phyloP scores from a whole-genome alignment of 768 basidiomycete species.

The Crucibulum laeve region DNA sequence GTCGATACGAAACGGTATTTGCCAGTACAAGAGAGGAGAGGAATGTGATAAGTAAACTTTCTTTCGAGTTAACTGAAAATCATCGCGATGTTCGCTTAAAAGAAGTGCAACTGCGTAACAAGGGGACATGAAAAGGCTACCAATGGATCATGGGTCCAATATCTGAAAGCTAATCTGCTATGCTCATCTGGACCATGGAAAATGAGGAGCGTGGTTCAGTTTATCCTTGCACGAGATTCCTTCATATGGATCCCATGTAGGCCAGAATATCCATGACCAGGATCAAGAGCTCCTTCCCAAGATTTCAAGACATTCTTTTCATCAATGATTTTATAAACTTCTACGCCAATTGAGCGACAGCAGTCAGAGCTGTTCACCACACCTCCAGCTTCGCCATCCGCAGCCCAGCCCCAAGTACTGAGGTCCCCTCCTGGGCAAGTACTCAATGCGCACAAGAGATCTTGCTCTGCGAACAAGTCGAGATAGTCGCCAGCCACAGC shows the following conservation, averaged over 20 bases:
- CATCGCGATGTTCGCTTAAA: too few species aligned
- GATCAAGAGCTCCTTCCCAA: neutral
- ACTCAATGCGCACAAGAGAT: neutral
- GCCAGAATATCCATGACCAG: neutral
- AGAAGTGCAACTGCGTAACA: too few species aligned
- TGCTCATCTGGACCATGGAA: too few species aligned
- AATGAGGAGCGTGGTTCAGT: too few species aligned
- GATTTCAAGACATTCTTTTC: neutral
- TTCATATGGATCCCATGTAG: neutral
- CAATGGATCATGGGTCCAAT: too few species aligned
- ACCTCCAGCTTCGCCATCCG: neutral
- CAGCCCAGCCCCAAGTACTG: constrained; percentile 1
- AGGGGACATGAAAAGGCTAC: too few species aligned
- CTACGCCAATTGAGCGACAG: neutral
- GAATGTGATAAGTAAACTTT: too few species aligned
- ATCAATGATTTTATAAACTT: neutral
- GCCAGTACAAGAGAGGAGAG: too few species aligned
- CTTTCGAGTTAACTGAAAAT: too few species aligned
- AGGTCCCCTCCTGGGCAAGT: neutral
- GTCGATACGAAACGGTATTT: too few species aligned
- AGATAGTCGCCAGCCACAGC: neutral
- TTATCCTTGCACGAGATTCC: too few species aligned
- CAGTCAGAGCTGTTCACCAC: neutral
- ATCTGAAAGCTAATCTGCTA: too few species aligned
- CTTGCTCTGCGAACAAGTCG: constrained; percentile 1